A percentile compares a stretch with the other conserved stretches of the same genome.
These are phyloP conservation scores for Desmodesmus armatus DNA, from an alignment of 139 green algal species.

Conservation along the genomic window DNA sequence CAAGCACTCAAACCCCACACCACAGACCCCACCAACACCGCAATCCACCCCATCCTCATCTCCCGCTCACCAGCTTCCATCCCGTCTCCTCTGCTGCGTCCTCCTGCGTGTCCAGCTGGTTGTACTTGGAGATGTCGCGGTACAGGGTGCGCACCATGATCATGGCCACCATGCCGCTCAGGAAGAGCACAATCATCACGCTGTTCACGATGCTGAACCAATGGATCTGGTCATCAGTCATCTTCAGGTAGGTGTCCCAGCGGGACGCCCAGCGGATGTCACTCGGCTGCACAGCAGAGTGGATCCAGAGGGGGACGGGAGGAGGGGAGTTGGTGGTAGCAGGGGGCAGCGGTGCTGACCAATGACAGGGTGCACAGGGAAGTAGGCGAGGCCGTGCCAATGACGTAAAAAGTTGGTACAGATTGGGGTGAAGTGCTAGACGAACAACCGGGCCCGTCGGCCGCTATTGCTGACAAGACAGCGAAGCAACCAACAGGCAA, in stretches of 20 bases:
- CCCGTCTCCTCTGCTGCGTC: conserved; percentile 96
- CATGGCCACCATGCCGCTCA: conserved; percentile 98
- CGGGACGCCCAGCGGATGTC: conserved; percentile 96
- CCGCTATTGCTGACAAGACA: no score
- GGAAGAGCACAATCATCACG: conserved; percentile 99
- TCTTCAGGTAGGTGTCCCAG: conserved; percentile 99
- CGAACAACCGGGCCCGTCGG: no score
- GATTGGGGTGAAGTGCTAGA: no score
- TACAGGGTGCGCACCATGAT: conserved; percentile 98
- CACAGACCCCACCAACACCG: background rate
- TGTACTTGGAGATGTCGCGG: conserved; percentile 95
- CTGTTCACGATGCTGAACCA: conserved; percentile 99
- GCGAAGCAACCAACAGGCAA: background rate
- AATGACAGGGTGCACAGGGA: no score
- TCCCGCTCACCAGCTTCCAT: conserved; percentile 99
- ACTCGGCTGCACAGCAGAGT: conserved; percentile 56
- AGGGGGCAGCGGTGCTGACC: no score
- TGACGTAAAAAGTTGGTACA: no score
- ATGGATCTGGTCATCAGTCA: conserved; percentile 96
- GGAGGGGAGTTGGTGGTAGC: no score
- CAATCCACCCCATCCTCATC: conserved; percentile 27
- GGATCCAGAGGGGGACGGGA: no score
- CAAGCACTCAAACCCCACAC: background rate
- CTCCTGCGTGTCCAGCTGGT: conserved; percentile 91
- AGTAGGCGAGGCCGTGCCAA: no score